Conservation (phyloP, 2,329 filamentous ascomycete genomes). For the Paraphoma chrysanthemicola region DNA sequence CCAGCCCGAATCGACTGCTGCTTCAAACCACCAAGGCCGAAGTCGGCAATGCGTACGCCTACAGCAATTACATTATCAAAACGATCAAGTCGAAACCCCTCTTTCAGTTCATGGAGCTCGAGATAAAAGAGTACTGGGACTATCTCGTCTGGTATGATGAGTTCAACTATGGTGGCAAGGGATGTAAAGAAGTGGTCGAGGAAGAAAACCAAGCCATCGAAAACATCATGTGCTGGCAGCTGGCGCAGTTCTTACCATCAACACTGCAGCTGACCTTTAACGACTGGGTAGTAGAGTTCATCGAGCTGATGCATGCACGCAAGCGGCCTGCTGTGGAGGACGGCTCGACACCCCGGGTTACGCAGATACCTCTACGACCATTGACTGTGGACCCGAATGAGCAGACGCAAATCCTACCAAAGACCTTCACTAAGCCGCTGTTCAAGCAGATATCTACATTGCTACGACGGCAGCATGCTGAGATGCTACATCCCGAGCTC, state of each 20-base stretch:
- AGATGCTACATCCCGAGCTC: slow-evolving; percentile 87
- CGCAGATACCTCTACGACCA: slow-evolving; percentile 66
- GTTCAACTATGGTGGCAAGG: slow-evolving; percentile 97
- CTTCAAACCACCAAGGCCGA: slow-evolving; percentile 96
- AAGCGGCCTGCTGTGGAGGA: slow-evolving; percentile 67
- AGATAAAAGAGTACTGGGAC: slow-evolving; percentile 99
- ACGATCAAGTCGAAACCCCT: slow-evolving; percentile 94
- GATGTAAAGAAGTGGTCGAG: slow-evolving; percentile 79
- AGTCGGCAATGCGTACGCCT: slow-evolving; percentile 94
- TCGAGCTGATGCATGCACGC: slow-evolving; percentile 88
- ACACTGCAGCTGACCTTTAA: slow-evolving; percentile 85
- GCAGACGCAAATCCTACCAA: slow-evolving; percentile 73
- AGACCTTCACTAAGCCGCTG: slow-evolving; percentile 83
- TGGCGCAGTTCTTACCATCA: slow-evolving; percentile 83
- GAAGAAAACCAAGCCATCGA: slow-evolving; percentile 81
- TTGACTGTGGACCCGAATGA: slow-evolving; percentile 64
- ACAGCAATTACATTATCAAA: slow-evolving; percentile 97
- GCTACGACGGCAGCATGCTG: slow-evolving; percentile 84
- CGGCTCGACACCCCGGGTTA: slow-evolving; percentile 61
- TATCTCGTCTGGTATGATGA: slow-evolving; percentile 99
- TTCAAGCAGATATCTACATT: slow-evolving; percentile 86
- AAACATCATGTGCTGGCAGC: slow-evolving; percentile 98
- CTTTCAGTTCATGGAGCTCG: slow-evolving; percentile 95
- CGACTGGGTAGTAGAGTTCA: slow-evolving; percentile 93
- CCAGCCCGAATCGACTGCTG: slow-evolving; percentile 84